Percentiles rank a stretch among this genome's conserved stretches.
These are phyloP conservation scores for Suillus americanus DNA, from an alignment of 768 basidiomycete species.

Conservation along the genomic window DNA sequence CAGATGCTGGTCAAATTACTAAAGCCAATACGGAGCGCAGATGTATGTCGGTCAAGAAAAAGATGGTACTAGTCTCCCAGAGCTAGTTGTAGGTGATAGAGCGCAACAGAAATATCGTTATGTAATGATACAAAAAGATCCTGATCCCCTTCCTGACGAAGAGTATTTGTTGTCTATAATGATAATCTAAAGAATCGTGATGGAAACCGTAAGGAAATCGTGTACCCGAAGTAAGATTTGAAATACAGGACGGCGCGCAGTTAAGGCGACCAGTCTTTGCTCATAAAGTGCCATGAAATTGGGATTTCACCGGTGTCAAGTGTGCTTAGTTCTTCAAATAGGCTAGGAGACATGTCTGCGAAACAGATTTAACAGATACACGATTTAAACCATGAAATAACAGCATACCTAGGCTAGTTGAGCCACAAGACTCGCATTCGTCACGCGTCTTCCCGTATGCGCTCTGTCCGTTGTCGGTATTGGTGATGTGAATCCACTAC, in stretches of 20 bases:
- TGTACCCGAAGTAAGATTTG: not conserved
- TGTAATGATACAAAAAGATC: conserved; percentile 22
- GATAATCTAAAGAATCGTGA: conserved; percentile 7
- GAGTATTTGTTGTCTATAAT: conserved; percentile 7
- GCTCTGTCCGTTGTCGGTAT: conserved; percentile 51
- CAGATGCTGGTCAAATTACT: not conserved
- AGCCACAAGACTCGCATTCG: conserved; percentile 55
- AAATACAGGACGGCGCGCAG: not conserved
- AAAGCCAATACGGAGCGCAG: not conserved
- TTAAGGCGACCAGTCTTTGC: conserved; percentile 43
- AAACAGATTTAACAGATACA: conserved; percentile 8
- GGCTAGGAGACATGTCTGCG: conserved; percentile 64
- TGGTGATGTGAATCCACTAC: conserved; percentile 61
- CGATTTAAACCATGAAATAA: not conserved
- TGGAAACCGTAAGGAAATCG: conserved; percentile 5
- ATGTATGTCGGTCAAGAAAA: not conserved
- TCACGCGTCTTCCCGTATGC: conserved; percentile 55
- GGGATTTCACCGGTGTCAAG: conserved; percentile 49
- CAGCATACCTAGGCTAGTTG: conserved; percentile 55
- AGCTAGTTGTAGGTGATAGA: conserved; percentile 5
- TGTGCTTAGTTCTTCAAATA: conserved; percentile 53
- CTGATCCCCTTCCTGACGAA: conserved; percentile 16
- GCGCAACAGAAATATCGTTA: conserved; percentile 6
- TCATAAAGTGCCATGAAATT: conserved; percentile 65
- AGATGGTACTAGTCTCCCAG: not conserved